A percentile compares a stretch with the other conserved stretches of the same genome.
phyloP scores from a whole-genome alignment of 75 land plant species.

The Pseudotsuga menziesii region DNA sequence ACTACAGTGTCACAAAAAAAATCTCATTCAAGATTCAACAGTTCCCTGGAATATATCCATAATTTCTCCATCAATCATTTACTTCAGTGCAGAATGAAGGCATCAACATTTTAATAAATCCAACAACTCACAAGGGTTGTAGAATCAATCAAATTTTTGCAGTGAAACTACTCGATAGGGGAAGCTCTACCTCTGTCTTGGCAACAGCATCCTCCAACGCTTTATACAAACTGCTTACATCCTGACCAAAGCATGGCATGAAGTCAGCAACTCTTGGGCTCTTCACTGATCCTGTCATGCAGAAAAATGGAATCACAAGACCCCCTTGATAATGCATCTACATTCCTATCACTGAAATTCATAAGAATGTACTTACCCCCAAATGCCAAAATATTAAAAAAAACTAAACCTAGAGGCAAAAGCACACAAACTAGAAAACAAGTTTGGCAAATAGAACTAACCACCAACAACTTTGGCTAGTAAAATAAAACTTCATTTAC shows the following conservation, averaged over 20 bases:
- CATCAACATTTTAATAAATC: too few relatives aligned
- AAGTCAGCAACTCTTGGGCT: constrained; percentile 51
- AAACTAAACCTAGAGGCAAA: background rate
- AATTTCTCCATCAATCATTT: too few relatives aligned
- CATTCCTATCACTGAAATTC: constrained; percentile 11
- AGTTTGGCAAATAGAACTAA: background rate
- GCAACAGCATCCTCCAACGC: constrained; percentile 57
- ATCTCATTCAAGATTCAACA: too few relatives aligned
- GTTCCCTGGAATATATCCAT: too few relatives aligned
- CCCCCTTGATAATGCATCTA: constrained; percentile 14
- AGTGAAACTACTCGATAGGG: background rate
- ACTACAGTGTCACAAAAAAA: too few relatives aligned
- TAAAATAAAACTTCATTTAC: background rate
- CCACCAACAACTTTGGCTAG: background rate
- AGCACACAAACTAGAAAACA: background rate
- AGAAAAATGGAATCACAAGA: constrained; percentile 14
- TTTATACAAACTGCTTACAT: constrained; percentile 52
- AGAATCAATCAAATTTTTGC: background rate
- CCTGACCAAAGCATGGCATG: constrained; percentile 62
- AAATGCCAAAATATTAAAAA: background rate
- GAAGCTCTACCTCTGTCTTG: constrained; percentile 45
- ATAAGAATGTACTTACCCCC: constrained; percentile 1
- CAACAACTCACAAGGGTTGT: too few relatives aligned
- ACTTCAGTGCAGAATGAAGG: too few relatives aligned
- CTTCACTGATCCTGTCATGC: constrained; percentile 35